Conservation (phyloP, 805 yeast species). For the Saccharomycopsis synnaedendra region DNA sequence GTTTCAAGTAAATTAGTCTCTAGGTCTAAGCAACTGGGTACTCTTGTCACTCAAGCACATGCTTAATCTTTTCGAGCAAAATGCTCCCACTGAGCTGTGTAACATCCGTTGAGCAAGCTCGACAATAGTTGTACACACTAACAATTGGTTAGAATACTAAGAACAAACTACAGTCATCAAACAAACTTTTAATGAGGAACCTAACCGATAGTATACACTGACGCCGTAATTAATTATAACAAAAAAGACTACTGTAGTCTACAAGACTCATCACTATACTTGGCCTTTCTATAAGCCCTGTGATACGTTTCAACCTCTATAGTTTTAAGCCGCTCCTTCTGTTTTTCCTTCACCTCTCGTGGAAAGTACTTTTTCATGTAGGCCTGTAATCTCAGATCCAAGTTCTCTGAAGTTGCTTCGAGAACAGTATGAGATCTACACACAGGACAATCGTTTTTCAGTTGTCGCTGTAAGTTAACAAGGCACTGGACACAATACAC, state of each 20-base stretch:
- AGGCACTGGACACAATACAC: conserved; percentile 64
- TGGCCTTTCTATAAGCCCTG: conserved; percentile 10
- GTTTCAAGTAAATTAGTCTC: too few species aligned
- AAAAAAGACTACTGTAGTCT: background rate
- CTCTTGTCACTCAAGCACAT: too few species aligned
- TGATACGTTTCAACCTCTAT: conserved; percentile 32
- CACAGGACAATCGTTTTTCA: conserved; percentile 48
- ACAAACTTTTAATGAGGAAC: too few species aligned
- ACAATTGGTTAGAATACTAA: too few species aligned
- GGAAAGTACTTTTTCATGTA: conserved; percentile 56
- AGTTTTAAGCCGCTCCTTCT: conserved; percentile 41
- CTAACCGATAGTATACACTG: background rate
- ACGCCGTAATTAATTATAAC: background rate
- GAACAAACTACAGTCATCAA: too few species aligned
- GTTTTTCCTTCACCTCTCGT: conserved; percentile 50
- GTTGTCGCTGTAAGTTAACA: conserved; percentile 50
- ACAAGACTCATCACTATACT: background rate
- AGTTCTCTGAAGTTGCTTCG: conserved; percentile 46
- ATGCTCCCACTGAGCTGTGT: too few species aligned
- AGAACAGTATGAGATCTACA: conserved; percentile 43
- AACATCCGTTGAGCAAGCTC: too few species aligned
- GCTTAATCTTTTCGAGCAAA: too few species aligned
- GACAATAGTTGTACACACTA: too few species aligned
- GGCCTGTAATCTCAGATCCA: conserved; percentile 42
- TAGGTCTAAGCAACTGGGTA: too few species aligned